phyloP scores from a whole-genome alignment of 2,329 filamentous ascomycete species.

The Paraphoma sp. region DNA sequence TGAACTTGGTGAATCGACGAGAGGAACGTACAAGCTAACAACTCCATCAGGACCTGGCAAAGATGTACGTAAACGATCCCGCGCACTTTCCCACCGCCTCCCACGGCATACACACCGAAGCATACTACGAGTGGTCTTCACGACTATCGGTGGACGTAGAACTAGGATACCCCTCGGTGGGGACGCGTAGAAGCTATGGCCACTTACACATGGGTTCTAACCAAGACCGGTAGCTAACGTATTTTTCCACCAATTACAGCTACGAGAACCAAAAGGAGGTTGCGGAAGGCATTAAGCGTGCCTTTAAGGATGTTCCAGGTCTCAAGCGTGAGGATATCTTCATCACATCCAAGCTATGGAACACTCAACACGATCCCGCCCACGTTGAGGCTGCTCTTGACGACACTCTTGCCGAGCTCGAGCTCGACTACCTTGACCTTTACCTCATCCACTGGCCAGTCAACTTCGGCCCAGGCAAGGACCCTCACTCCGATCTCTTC shows the following conservation, averaged over 20 bases:
- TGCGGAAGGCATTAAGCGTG: slow-evolving; percentile 38
- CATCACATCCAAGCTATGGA: slow-evolving; percentile 86
- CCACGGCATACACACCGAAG: not conserved
- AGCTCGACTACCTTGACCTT: slow-evolving; percentile 87
- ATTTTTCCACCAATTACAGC: slow-evolving; percentile 34
- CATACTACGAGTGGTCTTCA: not conserved
- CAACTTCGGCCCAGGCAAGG: slow-evolving; percentile 67
- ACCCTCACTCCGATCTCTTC: slow-evolving; percentile 42
- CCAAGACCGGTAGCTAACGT: slow-evolving; percentile 21
- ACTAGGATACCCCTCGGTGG: slow-evolving; percentile 25
- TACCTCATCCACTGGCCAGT: slow-evolving; percentile 91
- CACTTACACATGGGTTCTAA: slow-evolving; percentile 1
- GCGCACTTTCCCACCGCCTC: not conserved
- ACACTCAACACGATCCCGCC: slow-evolving; percentile 78
- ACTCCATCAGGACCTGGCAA: slow-evolving; percentile 47
- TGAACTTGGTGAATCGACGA: too few species aligned
- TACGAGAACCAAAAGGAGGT: slow-evolving; percentile 43
- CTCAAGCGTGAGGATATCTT: slow-evolving; percentile 41
- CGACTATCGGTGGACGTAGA: slow-evolving; percentile 8
- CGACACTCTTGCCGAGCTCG: slow-evolving; percentile 75
- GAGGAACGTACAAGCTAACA: not conserved
- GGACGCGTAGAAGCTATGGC: slow-evolving; percentile 24
- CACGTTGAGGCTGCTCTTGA: slow-evolving; percentile 77
- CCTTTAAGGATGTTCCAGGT: slow-evolving; percentile 33
- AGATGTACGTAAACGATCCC: slow-evolving; percentile 31